Percentiles rank a stretch among this genome's conserved stretches.
phyloP scores from a whole-genome alignment of 176 grass and related monocot genomes.

The Aegilops sharonensis region DNA sequence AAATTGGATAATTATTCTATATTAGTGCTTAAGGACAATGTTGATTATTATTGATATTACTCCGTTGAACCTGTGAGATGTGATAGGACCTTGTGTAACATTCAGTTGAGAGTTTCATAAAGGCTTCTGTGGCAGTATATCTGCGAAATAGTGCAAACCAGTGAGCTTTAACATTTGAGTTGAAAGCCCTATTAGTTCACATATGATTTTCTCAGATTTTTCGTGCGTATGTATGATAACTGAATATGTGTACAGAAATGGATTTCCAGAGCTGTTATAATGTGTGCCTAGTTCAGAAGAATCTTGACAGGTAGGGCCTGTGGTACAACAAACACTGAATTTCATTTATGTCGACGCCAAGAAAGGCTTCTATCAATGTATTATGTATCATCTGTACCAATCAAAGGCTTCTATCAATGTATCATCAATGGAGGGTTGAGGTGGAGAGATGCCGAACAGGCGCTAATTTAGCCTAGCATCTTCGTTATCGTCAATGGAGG shows the following conservation, averaged over 20 bases:
- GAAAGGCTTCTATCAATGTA: background rate
- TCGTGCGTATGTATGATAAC: background rate
- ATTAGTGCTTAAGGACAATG: background rate
- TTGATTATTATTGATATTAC: background rate
- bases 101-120: background rate
- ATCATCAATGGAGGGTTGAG: too few relatives aligned
- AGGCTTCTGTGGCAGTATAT: background rate
- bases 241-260: background rate
- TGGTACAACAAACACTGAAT: background rate
- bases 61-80: background rate
- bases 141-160: background rate
- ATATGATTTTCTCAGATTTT: background rate
- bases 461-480: background rate
- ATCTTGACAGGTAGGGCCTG: background rate
- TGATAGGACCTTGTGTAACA: background rate
- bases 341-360: background rate
- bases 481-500: slow-evolving; percentile 25
- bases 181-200: background rate
- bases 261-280: background rate
- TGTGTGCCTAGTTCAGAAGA: background rate
- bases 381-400: background rate
- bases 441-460: too few relatives aligned
- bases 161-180: background rate
- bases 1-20: background rate
- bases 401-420: background rate